phyloP scores from a whole-genome alignment of 805 yeast species.

The Wickerhamomyces canadensis region DNA sequence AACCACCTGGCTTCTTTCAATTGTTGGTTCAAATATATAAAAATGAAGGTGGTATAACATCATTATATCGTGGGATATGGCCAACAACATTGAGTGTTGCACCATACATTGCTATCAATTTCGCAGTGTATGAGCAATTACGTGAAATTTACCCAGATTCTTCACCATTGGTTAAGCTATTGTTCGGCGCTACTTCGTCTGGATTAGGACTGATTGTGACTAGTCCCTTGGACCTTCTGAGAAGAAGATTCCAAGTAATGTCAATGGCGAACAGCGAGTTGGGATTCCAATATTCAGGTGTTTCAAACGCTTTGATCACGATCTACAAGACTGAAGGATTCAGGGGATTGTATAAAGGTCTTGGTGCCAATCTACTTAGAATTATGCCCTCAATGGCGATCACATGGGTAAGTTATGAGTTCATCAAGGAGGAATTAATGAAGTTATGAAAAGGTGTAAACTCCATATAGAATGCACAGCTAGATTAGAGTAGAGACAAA shows the following conservation, averaged over 20 bases:
- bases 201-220: slow-evolving; percentile 87
- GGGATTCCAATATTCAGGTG: slow-evolving; percentile 79
- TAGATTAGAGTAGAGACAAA: too few species aligned
- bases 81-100: slow-evolving; percentile 96
- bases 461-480: background rate
- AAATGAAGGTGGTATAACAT: slow-evolving; percentile 77
- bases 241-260: slow-evolving; percentile 89
- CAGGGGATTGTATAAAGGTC: slow-evolving; percentile 65
- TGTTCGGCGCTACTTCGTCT: slow-evolving; percentile 82
- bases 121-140: slow-evolving; percentile 80
- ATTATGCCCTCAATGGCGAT: slow-evolving; percentile 96
- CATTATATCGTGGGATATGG: slow-evolving; percentile 75
- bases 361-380: slow-evolving; percentile 77
- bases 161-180: slow-evolving; percentile 50
- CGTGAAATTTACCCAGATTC: slow-evolving; percentile 47
- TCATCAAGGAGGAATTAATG: slow-evolving; percentile 44
- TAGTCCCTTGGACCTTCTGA: slow-evolving; percentile 84
- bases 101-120: slow-evolving; percentile 91
- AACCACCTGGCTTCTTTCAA: slow-evolving; percentile 68
- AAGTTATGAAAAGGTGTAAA: slow-evolving; percentile 3
- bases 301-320: slow-evolving; percentile 63
- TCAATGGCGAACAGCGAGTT: slow-evolving; percentile 69
- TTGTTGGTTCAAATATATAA: slow-evolving; percentile 54
- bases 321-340: slow-evolving; percentile 73
- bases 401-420: slow-evolving; percentile 84